phyloP scores from a whole-genome alignment of 176 grass and related monocot species.

The Triticum dicoccoides region DNA sequence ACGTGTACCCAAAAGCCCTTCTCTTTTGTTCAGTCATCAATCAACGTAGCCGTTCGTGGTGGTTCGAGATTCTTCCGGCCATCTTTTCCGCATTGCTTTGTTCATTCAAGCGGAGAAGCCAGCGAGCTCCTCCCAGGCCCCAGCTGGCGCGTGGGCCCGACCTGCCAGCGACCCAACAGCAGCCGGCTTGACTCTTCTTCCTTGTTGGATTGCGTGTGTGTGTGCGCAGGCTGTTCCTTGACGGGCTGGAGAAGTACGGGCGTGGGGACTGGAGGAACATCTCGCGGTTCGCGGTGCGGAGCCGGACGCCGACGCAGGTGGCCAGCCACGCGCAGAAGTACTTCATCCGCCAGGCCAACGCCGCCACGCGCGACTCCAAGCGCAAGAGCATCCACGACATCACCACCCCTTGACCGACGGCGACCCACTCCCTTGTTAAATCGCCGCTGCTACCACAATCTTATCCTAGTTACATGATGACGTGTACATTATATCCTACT shows the following conservation, averaged over 20 bases:
- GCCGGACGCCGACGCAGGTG: conserved; percentile 86
- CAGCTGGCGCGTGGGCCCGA: conserved; percentile 11
- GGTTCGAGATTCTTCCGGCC: not conserved
- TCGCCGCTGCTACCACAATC: not conserved
- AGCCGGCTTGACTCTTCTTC: not conserved
- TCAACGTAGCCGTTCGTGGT: not conserved
- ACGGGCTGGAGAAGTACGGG: conserved; percentile 78
- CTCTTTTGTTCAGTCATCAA: too few species aligned
- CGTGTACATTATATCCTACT: conserved; percentile 32
- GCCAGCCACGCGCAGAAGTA: conserved; percentile 99
- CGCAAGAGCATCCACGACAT: conserved; percentile 98
- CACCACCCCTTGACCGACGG: conserved; percentile 48
- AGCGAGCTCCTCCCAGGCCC: not conserved
- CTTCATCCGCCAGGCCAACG: conserved; percentile 66
- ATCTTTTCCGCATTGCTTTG: conserved; percentile 5
- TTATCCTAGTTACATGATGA: not conserved
- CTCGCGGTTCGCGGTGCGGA: conserved; percentile 78
- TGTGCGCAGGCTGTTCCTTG: conserved; percentile 60
- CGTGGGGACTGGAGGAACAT: conserved; percentile 96
- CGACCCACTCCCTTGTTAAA: not conserved
- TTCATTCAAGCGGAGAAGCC: not conserved
- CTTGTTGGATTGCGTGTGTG: not conserved
- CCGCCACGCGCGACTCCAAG: conserved; percentile 57
- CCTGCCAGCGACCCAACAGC: not conserved
- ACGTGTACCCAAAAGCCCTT: not conserved